Percentiles rank a stretch among this genome's conserved stretches.
Conservation (phyloP, 768 basidiomycete genomes). For the Neoboletus magnificus region DNA sequence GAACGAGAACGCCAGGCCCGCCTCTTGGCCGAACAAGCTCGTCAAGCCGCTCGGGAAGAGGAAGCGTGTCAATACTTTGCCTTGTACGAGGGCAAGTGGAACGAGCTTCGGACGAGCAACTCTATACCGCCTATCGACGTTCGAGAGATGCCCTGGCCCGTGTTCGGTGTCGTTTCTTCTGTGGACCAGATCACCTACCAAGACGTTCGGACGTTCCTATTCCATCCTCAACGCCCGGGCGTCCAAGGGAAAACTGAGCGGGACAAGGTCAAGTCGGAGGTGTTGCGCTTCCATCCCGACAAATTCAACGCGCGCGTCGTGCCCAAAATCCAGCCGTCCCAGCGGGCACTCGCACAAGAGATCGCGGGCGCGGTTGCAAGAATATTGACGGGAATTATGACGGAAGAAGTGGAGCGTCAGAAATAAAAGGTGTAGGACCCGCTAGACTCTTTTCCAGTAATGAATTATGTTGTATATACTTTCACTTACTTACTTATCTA, state of each 20-base stretch:
- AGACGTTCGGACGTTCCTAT: conserved; percentile 38
- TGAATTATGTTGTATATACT: not conserved
- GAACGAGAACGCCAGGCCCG: conserved; percentile 21
- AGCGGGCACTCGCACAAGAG: conserved; percentile 33
- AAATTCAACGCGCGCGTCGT: conserved; percentile 42
- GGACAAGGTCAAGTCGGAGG: conserved; percentile 41
- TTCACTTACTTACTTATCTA: not conserved
- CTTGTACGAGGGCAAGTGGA: conserved; percentile 38
- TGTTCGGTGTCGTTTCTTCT: conserved; percentile 23
- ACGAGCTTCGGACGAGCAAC: conserved; percentile 27
- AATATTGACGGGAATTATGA: conserved; percentile 39
- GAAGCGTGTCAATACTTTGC: conserved; percentile 14
- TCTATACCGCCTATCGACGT: conserved; percentile 24
- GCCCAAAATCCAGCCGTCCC: conserved; percentile 31
- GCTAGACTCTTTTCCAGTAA: not conserved
- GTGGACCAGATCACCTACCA: conserved; percentile 35
- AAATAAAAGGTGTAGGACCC: not conserved
- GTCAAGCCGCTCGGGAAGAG: conserved; percentile 3
- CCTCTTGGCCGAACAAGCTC: conserved; percentile 19
- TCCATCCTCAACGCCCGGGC: conserved; percentile 32
- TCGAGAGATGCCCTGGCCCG: conserved; percentile 45
- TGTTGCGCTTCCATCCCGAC: conserved; percentile 56
- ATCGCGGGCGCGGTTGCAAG: conserved; percentile 40
- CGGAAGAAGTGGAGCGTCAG: conserved; percentile 9
- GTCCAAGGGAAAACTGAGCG: conserved; percentile 30